Conservation (phyloP, 257 asterid species). For the Eustoma russellianum region DNA sequence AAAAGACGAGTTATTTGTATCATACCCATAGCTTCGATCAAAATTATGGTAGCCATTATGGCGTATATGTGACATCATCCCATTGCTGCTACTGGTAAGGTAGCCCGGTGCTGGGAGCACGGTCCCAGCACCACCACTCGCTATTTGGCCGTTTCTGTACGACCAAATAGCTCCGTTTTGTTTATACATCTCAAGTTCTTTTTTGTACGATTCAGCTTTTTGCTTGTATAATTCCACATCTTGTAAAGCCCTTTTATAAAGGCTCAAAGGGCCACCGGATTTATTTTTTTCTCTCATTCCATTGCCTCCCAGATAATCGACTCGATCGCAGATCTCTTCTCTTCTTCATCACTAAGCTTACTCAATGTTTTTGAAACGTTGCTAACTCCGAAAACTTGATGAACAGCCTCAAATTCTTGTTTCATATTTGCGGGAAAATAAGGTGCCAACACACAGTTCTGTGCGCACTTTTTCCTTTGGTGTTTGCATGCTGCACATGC, state of each 20-base stretch:
- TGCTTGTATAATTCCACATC: constrained; percentile 47
- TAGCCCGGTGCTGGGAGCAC: too few species aligned
- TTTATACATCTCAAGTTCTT: too few species aligned
- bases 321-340: constrained; percentile 43
- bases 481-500: constrained; percentile 99
- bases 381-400: constrained; percentile 77
- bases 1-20: too few species aligned
- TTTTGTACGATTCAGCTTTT: too few species aligned
- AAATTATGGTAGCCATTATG: too few species aligned
- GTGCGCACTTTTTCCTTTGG: constrained; percentile 77
- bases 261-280: constrained; percentile 70
- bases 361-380: constrained; percentile 46
- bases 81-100: too few species aligned
- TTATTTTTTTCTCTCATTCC: constrained; percentile 52
- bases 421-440: constrained; percentile 45
- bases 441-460: constrained; percentile 63
- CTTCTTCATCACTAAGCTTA: constrained; percentile 34
- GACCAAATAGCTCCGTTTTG: too few species aligned
- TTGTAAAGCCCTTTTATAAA: constrained; percentile 41
- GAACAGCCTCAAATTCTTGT: constrained; percentile 70
- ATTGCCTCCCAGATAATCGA: constrained; percentile 82
- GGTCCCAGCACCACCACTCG: too few species aligned
- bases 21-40: too few species aligned
- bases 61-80: too few species aligned
- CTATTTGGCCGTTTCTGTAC: too few species aligned